Percentiles rank a stretch among this genome's conserved stretches.
Evolutionary conservation across 73 alveolate genomes (phyloP).

Genomic region (Paramecium sexaurelia): DNA sequence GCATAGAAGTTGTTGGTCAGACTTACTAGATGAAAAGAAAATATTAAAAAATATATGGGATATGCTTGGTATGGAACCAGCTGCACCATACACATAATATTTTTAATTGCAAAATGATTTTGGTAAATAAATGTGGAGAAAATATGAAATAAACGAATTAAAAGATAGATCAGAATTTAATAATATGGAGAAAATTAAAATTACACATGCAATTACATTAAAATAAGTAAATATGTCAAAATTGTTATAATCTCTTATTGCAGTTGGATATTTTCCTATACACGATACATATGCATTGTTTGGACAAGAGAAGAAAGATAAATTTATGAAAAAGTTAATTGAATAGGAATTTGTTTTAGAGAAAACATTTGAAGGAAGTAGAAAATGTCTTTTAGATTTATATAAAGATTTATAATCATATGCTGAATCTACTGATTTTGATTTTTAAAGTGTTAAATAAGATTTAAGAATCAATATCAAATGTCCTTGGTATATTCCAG

Average conservation of each 20-base stretch:
- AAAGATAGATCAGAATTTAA: constrained; percentile 57
- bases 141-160: constrained; percentile 63
- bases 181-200: constrained; percentile 63
- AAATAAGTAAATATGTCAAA: constrained; percentile 31
- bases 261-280: constrained; percentile 41
- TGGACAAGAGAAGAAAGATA: constrained; percentile 36
- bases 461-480: constrained; percentile 5
- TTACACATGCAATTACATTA: constrained; percentile 34
- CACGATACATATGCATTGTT: constrained; percentile 56
- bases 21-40: neutral
- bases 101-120: constrained; percentile 26
- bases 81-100: constrained; percentile 51
- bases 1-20: neutral
- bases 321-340: constrained; percentile 11
- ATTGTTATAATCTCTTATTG: constrained; percentile 1
- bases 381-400: neutral
- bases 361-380: constrained; percentile 7
- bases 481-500: constrained; percentile 59
- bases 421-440: constrained; percentile 65
- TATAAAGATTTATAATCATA: neutral
- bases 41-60: neutral
- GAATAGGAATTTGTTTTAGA: neutral
- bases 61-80: constrained; percentile 54
- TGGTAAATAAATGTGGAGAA: constrained; percentile 62
- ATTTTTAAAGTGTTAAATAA: constrained; percentile 45